Conservation (phyloP, 176 grass and related monocot genomes). For the Triticum aestivum region IWGSC_CS_RefSeq_v2.1 NC_057799.1:602733392-602733891, state of each 20-base stretch:
- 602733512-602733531: conserved; percentile 22
- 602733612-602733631: too few species aligned
- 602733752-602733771: neutral
- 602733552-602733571: neutral
- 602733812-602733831: conserved; percentile 13
- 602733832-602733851: neutral
- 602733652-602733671: neutral
- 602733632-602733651: neutral
- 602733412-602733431: conserved; percentile 77
- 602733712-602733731: conserved; percentile 9
- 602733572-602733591: neutral
- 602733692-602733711: conserved; percentile 21
- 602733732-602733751: neutral
- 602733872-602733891: neutral
- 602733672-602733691: neutral
- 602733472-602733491: neutral
- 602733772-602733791: conserved; percentile 30
- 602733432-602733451: conserved; percentile 51
- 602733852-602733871: neutral
- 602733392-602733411: conserved; percentile 55
- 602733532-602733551: conserved; percentile 7
- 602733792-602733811: conserved; percentile 11
- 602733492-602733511: neutral
- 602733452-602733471: neutral
- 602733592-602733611: neutral